Evolutionary conservation across 257 asterid genomes (phyloP), one percentile per base, ranked within the genome.

Genomic region (Henckelia pumila): DNA sequence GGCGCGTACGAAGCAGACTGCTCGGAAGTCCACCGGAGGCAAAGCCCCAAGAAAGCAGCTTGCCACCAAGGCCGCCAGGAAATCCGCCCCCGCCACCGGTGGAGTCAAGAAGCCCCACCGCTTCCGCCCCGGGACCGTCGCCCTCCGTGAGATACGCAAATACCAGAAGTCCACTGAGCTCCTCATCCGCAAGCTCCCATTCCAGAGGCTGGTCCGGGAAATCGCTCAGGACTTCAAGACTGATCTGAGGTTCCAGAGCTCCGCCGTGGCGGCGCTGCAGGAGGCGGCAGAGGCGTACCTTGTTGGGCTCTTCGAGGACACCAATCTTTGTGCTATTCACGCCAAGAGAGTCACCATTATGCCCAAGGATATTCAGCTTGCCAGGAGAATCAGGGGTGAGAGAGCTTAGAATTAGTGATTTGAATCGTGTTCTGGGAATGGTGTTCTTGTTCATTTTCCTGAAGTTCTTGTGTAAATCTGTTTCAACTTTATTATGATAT

Each of bases 171-270:
- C 60, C 7, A 65, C 70, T 0, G 70, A 65, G 60, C 70, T 65
- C 20, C 50, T 65, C 60, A 52, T 65, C 35, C 59, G 70, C 32
- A 65, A 65, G 40, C 59, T 65, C 6, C 70, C 70, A 0, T 65
- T 65, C 70, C 70, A 65, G 47, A 65, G 70, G 60, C 53, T 67
- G 30, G 71, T 67, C 6, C n/a, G 71, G 6, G 71, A 67, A 21
- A 67, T 67, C 2, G 71, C 71, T 6, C 71, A 67, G 63, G 71
- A 67, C 30, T 67, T 67, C 71, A 67, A 67, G 63, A 56, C 63
- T 19, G 71, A 52, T 14, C 71, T 67, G 71, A 52, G 71, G 72
- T 64, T 64, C 35, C 69, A 64, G 69, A 64, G 69, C 69, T 64
- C 57, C 22, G 67, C 67, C 25, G 67, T 62, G 28, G 52, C 67